Conservation (phyloP, 2,329 filamentous ascomycete species). For the Cytospora paraplurivora region DNA sequence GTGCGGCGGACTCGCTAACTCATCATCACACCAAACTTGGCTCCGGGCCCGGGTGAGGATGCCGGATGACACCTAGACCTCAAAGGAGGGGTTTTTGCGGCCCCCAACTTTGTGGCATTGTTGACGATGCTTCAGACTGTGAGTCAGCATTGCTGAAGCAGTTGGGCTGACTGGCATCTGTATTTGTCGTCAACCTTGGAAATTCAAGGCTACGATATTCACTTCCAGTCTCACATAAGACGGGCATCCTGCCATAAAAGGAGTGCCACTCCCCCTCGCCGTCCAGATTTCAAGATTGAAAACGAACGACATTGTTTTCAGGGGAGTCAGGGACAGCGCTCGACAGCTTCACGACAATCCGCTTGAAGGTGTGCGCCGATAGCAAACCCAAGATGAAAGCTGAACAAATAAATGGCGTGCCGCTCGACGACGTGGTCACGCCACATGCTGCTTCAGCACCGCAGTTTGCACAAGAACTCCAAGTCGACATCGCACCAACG, state of each 20-base stretch:
- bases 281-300: neutral
- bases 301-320: neutral
- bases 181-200: no score
- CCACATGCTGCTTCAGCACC: conserved; percentile 15
- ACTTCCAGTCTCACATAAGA: neutral
- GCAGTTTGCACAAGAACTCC: neutral
- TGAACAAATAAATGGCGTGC: neutral
- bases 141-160: no score
- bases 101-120: no score
- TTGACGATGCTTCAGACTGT: no score
- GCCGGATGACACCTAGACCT: no score
- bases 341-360: neutral
- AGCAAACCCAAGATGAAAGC: conserved; percentile 8
- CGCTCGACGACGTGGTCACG: conserved; percentile 5
- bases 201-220: no score
- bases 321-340: neutral
- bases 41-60: no score
- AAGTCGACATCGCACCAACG: neutral
- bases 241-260: neutral
- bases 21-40: no score
- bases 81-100: no score
- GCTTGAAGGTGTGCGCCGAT: neutral
- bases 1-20: no score
- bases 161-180: no score
- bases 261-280: neutral